Evolutionary conservation across 768 basidiomycete species (phyloP).

Genomic region (Suillus clintonianus): DNA sequence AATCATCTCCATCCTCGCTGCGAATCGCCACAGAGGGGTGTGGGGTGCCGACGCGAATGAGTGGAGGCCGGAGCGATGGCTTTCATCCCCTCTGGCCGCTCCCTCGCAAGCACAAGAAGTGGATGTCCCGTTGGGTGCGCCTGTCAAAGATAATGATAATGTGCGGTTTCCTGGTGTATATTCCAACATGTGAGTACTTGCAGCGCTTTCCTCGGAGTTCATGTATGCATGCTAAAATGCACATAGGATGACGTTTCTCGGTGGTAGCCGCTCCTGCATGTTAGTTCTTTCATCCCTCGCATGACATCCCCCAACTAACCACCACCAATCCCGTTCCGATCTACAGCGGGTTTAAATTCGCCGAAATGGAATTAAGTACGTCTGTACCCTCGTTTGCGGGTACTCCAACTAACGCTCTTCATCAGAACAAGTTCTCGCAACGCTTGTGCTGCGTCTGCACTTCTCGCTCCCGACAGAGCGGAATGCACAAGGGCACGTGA

Average conservation of each 20-base stretch:
- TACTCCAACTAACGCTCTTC: neutral
- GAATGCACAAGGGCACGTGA: conserved; percentile 10
- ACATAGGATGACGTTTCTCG: conserved; percentile 1
- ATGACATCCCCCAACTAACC: neutral
- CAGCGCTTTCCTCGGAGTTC: neutral
- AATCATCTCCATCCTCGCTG: conserved; percentile 36
- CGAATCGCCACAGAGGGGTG: conserved; percentile 41
- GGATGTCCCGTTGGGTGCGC: conserved; percentile 6
- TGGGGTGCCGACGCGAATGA: conserved; percentile 50
- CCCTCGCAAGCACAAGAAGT: conserved; percentile 18
- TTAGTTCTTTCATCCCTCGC: neutral
- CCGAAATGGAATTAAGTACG: conserved; percentile 2
- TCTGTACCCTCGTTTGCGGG: neutral
- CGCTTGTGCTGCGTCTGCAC: conserved; percentile 11
- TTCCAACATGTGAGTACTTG: neutral
- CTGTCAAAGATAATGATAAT: neutral
- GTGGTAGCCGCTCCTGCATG: conserved; percentile 1
- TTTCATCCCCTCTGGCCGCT: conserved; percentile 35
- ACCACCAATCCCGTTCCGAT: neutral
- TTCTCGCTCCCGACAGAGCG: conserved; percentile 20
- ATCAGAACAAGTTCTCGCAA: neutral
- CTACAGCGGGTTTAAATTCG: neutral
- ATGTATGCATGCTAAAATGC: neutral
- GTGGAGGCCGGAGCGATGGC: conserved; percentile 56
- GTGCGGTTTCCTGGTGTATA: conserved; percentile 20